These are phyloP conservation scores for Candida suzukii DNA, from an alignment of 805 yeast genomes.

Conservation along the genomic window DNA sequence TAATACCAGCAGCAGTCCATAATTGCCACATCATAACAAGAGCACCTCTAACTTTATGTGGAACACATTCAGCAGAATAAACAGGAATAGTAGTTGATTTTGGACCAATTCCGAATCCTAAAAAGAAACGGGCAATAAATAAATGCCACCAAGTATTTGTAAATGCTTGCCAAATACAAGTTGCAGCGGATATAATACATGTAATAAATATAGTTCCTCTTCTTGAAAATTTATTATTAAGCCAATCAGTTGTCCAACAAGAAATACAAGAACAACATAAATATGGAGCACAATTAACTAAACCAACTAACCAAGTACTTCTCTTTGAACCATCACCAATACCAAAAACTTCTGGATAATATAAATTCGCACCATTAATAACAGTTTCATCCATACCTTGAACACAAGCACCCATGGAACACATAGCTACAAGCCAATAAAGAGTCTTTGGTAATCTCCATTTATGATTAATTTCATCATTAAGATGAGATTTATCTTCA, in stretches of 20 bases:
- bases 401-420: conserved; percentile 74
- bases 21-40: conserved; percentile 71
- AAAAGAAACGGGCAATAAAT: conserved; percentile 55
- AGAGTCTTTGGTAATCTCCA: conserved; percentile 41
- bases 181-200: conserved; percentile 49
- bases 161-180: conserved; percentile 68
- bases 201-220: conserved; percentile 62
- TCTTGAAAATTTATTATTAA: conserved; percentile 53
- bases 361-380: conserved; percentile 63
- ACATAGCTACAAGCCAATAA: conserved; percentile 50
- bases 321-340: conserved; percentile 38
- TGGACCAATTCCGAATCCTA: conserved; percentile 68
- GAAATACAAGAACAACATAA: conserved; percentile 53
- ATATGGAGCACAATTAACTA: conserved; percentile 67
- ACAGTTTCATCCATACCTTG: conserved; percentile 81
- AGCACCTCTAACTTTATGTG: conserved; percentile 57
- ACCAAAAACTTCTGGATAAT: conserved; percentile 51
- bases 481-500: conserved; percentile 45
- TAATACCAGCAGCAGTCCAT: conserved; percentile 69
- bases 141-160: conserved; percentile 59
- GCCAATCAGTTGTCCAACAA: conserved; percentile 58
- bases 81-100: conserved; percentile 75
- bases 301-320: conserved; percentile 52
- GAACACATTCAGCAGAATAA: conserved; percentile 60
- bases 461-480: conserved; percentile 38